Conservation (phyloP, 805 yeast species). For the Metschnikowia sp. region DNA sequence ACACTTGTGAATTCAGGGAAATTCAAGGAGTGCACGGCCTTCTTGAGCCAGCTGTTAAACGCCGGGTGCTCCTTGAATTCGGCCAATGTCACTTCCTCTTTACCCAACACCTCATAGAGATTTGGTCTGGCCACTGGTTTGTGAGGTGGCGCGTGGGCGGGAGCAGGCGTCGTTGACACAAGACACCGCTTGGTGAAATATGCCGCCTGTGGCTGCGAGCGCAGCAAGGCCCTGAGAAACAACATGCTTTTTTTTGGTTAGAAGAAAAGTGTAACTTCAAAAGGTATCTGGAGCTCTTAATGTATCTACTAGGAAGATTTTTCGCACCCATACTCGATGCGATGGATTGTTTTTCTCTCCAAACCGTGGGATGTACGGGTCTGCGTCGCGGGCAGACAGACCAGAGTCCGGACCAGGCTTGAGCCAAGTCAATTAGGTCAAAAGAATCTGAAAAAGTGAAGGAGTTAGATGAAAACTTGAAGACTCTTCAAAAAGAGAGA, state of each 20-base stretch:
- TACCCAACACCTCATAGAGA: slow-evolving; percentile 7
- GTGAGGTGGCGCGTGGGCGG: slow-evolving; percentile 3
- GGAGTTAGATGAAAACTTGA: neutral
- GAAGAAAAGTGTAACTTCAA: neutral
- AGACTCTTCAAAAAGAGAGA: too few species aligned
- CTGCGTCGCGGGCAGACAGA: neutral
- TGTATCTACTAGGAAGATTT: neutral
- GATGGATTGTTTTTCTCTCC: slow-evolving; percentile 5
- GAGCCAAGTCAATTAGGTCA: too few species aligned
- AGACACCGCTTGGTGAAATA: neutral
- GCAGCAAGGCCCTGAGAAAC: slow-evolving; percentile 5
- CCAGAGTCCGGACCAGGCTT: too few species aligned
- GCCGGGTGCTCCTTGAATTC: slow-evolving; percentile 11
- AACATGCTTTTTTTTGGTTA: neutral
- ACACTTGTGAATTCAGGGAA: slow-evolving; percentile 62
- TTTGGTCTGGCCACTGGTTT: slow-evolving; percentile 9
- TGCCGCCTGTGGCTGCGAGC: neutral
- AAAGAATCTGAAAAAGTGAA: too few species aligned
- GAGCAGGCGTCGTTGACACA: neutral
- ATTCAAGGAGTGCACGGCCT: slow-evolving; percentile 24
- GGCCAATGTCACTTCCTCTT: slow-evolving; percentile 12
- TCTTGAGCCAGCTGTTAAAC: slow-evolving; percentile 11
- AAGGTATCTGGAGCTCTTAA: neutral
- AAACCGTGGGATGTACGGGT: neutral
- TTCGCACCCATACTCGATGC: slow-evolving; percentile 8